Base-by-base conservation (phyloP, 1,284 basidiomycete species). In the Austroboletus niveus region DNA sequence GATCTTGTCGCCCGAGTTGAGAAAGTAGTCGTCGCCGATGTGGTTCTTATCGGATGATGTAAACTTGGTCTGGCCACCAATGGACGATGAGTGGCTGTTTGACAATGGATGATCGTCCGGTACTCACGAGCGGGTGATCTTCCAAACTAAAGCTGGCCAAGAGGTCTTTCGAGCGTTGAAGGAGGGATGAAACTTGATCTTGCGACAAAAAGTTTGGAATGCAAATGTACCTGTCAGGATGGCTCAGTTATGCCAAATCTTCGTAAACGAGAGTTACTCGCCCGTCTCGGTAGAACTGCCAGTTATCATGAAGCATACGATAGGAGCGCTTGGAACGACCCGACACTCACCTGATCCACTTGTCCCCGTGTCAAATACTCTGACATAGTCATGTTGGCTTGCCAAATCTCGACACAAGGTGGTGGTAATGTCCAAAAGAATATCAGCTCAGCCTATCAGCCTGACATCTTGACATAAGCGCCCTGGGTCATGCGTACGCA, bases 21-120 rank as follows among this genome's bases (percentile, higher is more conserved):
- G 74, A 64, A 99, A 99, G 69, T 98, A 98, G 27, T 92, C 84
- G 65, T 98, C 94, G 0, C 94, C 93, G 36, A 92, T 78, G 60
- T 94, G 90, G 48, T 85, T 73, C 49, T 80, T 79, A 55, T 87
- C 84, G 14, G 82, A 80, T 0, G 94, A 95, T 24, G 85, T 89
- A 72, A 99, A 98, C 60, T 85, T 89, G 7, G 94, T 98, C 87
- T 94, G 38, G 17, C 8, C 17, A n/a, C 12, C 7, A 30, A 3
- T n/a, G 35, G 35, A 36, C 4, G 8, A 22, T 20, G n/a, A 5
- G 27, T 7, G 27, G 27, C 27, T 29, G 4, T 29, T 29, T 3
- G 8, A 8, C 27, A 5, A 29, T 29, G 27, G 27, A 8, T 29
- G 7, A 29, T 29, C 27, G 27, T 29, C 27, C 27, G 7, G 22